Evolutionary conservation across 768 basidiomycete genomes (phyloP).

Genomic region (Trametes elegans): DNA sequence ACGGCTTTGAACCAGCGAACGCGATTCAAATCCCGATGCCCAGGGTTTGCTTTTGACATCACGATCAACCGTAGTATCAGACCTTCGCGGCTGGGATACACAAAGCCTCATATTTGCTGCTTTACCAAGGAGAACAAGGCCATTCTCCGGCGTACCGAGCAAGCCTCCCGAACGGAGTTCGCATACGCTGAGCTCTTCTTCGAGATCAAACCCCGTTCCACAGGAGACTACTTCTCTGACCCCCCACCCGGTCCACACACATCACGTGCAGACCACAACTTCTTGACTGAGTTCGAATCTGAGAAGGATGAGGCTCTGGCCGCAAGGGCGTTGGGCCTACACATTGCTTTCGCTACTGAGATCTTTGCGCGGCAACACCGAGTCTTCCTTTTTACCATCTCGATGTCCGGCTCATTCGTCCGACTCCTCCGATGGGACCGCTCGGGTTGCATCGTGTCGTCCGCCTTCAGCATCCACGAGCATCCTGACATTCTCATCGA

Average conservation of each 20-base stretch:
- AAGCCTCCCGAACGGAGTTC: background rate
- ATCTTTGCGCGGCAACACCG: slow-evolving; percentile 30
- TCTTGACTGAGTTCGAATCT: background rate
- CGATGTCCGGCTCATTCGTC: slow-evolving; percentile 25
- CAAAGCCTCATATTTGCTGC: slow-evolving; percentile 4
- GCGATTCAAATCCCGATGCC: background rate
- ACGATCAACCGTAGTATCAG: background rate
- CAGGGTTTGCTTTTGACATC: background rate
- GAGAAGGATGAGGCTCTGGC: background rate
- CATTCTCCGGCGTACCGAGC: background rate
- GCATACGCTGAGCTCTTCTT: slow-evolving; percentile 13
- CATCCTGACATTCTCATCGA: slow-evolving; percentile 25
- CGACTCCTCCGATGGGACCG: slow-evolving; percentile 35
- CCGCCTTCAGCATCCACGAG: slow-evolving; percentile 25
- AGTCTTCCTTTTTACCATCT: slow-evolving; percentile 28
- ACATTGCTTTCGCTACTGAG: background rate
- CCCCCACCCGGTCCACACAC: background rate
- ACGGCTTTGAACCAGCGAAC: background rate
- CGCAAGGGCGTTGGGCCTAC: background rate
- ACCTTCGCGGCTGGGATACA: background rate
- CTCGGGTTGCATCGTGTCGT: slow-evolving; percentile 30
- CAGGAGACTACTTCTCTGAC: slow-evolving; percentile 11
- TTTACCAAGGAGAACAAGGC: background rate
- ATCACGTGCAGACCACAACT: background rate
- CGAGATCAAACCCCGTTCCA: background rate